phyloP scores from a whole-genome alignment of 1,284 basidiomycete genomes.

The Moesziomyces sp. region DNA sequence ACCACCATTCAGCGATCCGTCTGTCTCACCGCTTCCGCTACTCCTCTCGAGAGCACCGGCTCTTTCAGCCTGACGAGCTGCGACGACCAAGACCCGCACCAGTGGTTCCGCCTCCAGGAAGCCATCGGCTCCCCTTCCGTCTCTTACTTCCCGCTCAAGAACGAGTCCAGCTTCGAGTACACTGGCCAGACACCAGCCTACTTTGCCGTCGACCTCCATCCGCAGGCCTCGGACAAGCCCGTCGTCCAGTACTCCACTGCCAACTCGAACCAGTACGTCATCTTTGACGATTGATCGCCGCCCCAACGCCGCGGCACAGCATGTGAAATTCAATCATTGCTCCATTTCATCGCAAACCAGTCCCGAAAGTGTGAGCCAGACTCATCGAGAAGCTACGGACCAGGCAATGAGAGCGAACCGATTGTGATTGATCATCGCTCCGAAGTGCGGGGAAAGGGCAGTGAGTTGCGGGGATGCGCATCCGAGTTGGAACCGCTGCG shows the following conservation, averaged over 20 bases:
- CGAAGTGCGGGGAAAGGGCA: constrained; percentile 30
- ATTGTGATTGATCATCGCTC: constrained; percentile 13
- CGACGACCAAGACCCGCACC: constrained; percentile 20
- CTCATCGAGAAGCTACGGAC: too few relatives aligned
- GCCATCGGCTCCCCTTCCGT: constrained; percentile 10
- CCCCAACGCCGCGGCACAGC: neutral
- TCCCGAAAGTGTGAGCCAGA: too few relatives aligned
- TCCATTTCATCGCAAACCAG: neutral
- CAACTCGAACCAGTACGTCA: constrained; percentile 18
- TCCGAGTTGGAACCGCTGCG: neutral
- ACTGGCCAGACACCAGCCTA: constrained; percentile 24
- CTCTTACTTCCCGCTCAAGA: constrained; percentile 32
- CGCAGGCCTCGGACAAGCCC: constrained; percentile 1
- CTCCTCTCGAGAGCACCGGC: neutral
- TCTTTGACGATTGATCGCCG: constrained; percentile 6
- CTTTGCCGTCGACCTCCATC: constrained; percentile 21
- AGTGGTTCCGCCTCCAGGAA: constrained; percentile 42
- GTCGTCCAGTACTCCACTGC: constrained; percentile 4
- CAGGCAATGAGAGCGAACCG: too few relatives aligned
- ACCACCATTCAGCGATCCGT: neutral
- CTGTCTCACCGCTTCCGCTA: constrained; percentile 16
- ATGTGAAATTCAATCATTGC: neutral
- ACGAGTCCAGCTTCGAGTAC: constrained; percentile 28
- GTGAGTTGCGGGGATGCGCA: constrained; percentile 15
- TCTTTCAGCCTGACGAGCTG: constrained; percentile 7